A percentile compares a stretch with the other conserved stretches of the same genome.
Evolutionary conservation across 2,329 filamentous ascomycete species (phyloP).

Genomic region (Diaporthe nobilis): DNA sequence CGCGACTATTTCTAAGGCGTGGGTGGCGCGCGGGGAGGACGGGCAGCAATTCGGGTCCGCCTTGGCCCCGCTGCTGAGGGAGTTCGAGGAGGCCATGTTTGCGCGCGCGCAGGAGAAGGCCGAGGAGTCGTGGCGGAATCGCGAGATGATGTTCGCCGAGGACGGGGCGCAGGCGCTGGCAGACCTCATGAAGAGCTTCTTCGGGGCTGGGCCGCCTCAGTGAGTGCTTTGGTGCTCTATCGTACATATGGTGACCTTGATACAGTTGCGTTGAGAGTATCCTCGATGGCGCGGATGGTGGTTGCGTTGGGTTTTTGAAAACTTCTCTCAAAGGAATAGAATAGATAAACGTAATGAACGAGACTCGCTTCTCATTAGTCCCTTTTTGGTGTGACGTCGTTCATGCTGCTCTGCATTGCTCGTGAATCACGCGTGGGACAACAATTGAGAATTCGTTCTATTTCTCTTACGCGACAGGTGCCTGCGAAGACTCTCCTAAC

Average conservation of each 20-base stretch:
- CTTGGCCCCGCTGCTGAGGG: conserved; percentile 43
- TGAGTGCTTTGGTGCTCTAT: background rate
- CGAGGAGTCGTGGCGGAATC: conserved; percentile 37
- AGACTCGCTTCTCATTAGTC: background rate
- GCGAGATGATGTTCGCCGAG: conserved; percentile 41
- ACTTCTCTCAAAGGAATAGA: background rate
- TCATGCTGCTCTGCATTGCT: no score
- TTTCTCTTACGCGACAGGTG: no score
- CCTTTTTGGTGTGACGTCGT: background rate
- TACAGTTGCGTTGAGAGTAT: background rate
- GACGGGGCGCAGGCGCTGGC: conserved; percentile 36
- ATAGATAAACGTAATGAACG: background rate
- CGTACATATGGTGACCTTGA: background rate
- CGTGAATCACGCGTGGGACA: no score
- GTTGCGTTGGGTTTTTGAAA: background rate
- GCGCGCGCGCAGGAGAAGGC: conserved; percentile 39
- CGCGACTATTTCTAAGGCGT: conserved; percentile 46
- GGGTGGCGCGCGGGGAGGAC: background rate
- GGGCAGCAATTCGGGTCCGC: conserved; percentile 37
- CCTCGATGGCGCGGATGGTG: no score
- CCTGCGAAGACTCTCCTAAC: no score
- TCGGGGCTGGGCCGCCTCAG: background rate
- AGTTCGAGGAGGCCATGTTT: conserved; percentile 47
- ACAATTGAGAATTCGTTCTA: no score
- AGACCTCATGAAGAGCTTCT: conserved; percentile 28